Evolutionary conservation across 139 green algal genomes (phyloP).

Genomic region (Zygnema circumcarinatum): DNA sequence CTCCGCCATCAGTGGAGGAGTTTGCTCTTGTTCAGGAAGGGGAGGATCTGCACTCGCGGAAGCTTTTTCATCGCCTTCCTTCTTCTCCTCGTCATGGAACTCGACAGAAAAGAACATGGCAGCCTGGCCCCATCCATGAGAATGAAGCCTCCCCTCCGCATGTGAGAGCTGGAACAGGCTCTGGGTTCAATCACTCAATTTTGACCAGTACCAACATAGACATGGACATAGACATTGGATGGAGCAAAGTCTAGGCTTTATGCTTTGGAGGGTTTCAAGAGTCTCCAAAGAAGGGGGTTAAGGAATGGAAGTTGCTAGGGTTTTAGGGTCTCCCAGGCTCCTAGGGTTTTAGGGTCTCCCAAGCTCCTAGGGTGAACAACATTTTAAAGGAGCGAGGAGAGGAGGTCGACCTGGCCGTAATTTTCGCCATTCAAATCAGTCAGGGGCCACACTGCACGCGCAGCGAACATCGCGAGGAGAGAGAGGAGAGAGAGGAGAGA

Average conservation of each 20-base stretch:
- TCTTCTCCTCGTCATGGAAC: background rate
- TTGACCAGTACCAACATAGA: background rate
- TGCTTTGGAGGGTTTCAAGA: background rate
- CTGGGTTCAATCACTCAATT: background rate
- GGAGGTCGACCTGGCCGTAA: background rate
- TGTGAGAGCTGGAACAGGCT: no score
- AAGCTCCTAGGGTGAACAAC: no score
- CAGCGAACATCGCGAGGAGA: background rate
- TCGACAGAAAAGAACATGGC: background rate
- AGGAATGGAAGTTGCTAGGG: no score
- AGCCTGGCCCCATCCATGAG: background rate
- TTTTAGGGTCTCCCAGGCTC: no score
- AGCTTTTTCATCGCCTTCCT: background rate
- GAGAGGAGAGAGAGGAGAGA: background rate
- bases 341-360: no score
- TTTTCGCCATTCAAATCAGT: conserved; percentile 13
- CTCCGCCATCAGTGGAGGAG: background rate
- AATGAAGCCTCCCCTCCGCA: no score
- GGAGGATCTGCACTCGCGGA: background rate
- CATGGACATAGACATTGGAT: background rate
- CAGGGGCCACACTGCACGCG: conserved; percentile 1
- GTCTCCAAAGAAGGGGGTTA: no score
- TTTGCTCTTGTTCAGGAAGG: background rate
- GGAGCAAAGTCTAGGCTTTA: background rate
- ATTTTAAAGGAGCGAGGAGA: no score